These are phyloP conservation scores for Coleophoma crateriformis DNA, from an alignment of 2,329 filamentous ascomycete species.

Conservation along the genomic window DNA sequence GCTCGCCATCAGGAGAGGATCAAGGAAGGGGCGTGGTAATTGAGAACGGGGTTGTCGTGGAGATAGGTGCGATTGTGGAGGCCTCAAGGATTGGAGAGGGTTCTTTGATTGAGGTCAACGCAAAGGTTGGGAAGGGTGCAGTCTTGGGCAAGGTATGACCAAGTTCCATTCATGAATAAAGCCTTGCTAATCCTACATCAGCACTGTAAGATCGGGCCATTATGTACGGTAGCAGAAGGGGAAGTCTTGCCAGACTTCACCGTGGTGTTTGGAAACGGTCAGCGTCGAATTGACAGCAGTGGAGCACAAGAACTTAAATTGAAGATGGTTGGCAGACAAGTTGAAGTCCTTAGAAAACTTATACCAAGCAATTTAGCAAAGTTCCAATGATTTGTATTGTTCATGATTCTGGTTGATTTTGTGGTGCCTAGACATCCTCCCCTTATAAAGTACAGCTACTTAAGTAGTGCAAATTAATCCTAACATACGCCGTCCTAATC, in stretches of 20 bases:
- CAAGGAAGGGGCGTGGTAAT: slow-evolving; percentile 37
- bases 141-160: slow-evolving; percentile 54
- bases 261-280: slow-evolving; percentile 63
- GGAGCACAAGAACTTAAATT: slow-evolving; percentile 59
- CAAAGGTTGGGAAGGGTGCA: slow-evolving; percentile 53
- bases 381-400: slow-evolving; percentile 21
- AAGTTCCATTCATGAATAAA: neutral
- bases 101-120: slow-evolving; percentile 56
- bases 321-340: slow-evolving; percentile 59
- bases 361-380: slow-evolving; percentile 51
- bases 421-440: neutral
- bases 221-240: slow-evolving; percentile 51
- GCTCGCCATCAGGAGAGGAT: slow-evolving; percentile 12
- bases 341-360: slow-evolving; percentile 60
- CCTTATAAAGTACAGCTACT: neutral
- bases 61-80: slow-evolving; percentile 55
- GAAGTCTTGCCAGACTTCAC: slow-evolving; percentile 60
- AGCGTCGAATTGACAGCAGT: slow-evolving; percentile 50
- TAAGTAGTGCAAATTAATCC: no score
- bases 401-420: neutral
- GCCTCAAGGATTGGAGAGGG: slow-evolving; percentile 42
- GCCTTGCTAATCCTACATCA: slow-evolving; percentile 23
- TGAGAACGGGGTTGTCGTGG: slow-evolving; percentile 56
- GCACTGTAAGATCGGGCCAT: slow-evolving; percentile 66
- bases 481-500: slow-evolving; percentile 6